Evolutionary conservation across 305 asterid genomes (phyloP), one percentile per base, ranked within the genome.

Genomic region (Petunia hybrid): DNA sequence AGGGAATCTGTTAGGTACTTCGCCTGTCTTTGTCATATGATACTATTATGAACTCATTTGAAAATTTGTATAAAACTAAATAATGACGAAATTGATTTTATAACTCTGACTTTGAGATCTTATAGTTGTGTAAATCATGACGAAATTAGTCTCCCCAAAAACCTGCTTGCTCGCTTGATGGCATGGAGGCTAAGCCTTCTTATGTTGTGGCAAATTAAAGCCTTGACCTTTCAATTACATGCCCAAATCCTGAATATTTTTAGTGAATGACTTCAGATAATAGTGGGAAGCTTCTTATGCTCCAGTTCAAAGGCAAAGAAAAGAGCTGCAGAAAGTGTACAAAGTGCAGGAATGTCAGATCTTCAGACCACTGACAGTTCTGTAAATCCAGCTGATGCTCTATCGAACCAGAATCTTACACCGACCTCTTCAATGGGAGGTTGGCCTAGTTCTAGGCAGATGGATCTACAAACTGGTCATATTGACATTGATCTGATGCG

Each of bases 241-340:
- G n/a, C 22, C 60, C 51, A 38, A 40, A 38, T 51, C 71, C 74
- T 81, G 8, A 55, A 6, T 35, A 59, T 68, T 60, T 77, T 55
- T 36, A 80, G 51, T 82, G 77, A 64, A 61, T 74, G 46, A 79
- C 59, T 85, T 22, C 90, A 93, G 97, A 94, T 93, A 16, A 88
- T 93, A 80, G 92, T 87, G 35, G 97, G 97, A 84, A 91, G 91
- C 89, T 88, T 91, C 84, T 8, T 77, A 80, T 81, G 90, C 70
- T 83, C 82, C 76, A 77, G 80, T 76, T 83, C 91, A 51, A 93
- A 88, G 88, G 76, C 91, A 8, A 93, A 89, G 83, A 82, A 60
- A 68, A 91, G 85, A 86, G 84, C 67, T 35, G 76, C 65, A 55
- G 91, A 84, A 41, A 90, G 86, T 80, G 84, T 66, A 14, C 91